Evolutionary conservation across 441 rosid genomes (phyloP).

Genomic region (Brassica hybrid): DNA sequence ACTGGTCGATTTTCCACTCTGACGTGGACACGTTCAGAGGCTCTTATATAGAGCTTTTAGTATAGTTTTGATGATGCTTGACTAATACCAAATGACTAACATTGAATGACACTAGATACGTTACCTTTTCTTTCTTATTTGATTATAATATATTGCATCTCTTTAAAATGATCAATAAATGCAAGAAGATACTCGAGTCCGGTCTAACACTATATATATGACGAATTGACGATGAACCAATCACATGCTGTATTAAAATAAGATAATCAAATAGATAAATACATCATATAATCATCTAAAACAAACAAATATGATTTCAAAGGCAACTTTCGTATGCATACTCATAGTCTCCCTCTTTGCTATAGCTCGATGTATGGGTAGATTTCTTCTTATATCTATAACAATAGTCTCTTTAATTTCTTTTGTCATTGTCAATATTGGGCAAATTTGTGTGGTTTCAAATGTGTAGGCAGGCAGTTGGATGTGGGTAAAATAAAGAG

Average conservation of each 20-base stretch:
- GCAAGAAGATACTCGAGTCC: neutral
- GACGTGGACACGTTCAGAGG: no score
- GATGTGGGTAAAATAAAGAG: neutral
- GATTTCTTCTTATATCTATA: neutral
- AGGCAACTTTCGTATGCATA: neutral
- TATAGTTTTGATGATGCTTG: neutral
- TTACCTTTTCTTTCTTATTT: neutral
- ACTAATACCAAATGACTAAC: neutral
- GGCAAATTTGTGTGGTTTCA: neutral
- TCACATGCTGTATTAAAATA: neutral
- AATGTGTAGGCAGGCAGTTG: conserved; percentile 1
- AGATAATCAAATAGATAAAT: neutral
- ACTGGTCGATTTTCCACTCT: no score
- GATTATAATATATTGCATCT: neutral
- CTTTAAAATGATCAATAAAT: neutral
- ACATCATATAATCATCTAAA: neutral
- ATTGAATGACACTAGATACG: conserved; percentile 3
- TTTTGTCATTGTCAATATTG: neutral
- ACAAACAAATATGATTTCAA: neutral
- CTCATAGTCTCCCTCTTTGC: neutral
- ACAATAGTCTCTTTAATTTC: neutral
- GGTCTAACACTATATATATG: neutral
- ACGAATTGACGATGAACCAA: neutral
- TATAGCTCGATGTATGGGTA: neutral
- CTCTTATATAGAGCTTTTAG: no score